Conservation (phyloP, 257 asterid genomes). For the Plantago ovata region DNA sequence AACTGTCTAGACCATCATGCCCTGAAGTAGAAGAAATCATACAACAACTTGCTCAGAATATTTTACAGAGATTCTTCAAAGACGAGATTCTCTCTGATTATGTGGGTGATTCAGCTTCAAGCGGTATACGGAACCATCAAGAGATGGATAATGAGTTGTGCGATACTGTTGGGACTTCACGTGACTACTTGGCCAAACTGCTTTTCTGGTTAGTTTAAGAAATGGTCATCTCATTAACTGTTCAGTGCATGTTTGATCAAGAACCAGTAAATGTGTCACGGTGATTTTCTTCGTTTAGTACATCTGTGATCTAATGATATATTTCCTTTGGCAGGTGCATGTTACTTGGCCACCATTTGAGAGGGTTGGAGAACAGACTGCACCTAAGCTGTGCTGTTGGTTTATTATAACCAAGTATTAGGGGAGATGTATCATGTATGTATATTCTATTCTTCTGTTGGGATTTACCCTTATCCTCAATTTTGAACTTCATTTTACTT, state of each 20-base stretch:
- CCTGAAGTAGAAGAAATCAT: slow-evolving; percentile 88
- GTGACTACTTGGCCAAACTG: slow-evolving; percentile 93
- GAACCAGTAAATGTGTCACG: not conserved
- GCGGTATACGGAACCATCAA: slow-evolving; percentile 31
- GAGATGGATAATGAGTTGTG: slow-evolving; percentile 26
- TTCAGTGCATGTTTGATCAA: not conserved
- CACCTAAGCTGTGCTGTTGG: slow-evolving; percentile 93
- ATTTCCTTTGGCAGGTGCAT: slow-evolving; percentile 66
- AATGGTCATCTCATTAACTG: not conserved
- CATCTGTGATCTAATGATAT: slow-evolving; percentile 14
- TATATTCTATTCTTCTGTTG: no score
- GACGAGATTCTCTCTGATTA: slow-evolving; percentile 41
- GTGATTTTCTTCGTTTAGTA: not conserved
- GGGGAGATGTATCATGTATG: slow-evolving; percentile 41
- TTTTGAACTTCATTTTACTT: slow-evolving; percentile 20
- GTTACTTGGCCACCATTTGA: slow-evolving; percentile 93
- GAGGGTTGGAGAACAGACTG: slow-evolving; percentile 95
- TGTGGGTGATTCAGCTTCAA: slow-evolving; percentile 30
- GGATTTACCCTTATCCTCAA: slow-evolving; percentile 19
- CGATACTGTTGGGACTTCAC: slow-evolving; percentile 54
- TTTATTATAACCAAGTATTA: slow-evolving; percentile 48
- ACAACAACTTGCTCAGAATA: slow-evolving; percentile 78
- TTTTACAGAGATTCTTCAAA: slow-evolving; percentile 51
- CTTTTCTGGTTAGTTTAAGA: slow-evolving; percentile 75
- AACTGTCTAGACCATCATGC: slow-evolving; percentile 85